A percentile compares a stretch with the other conserved stretches of the same genome.
Conservation (phyloP, 1,284 basidiomycete species). For the Tremellales sp. region DNA sequence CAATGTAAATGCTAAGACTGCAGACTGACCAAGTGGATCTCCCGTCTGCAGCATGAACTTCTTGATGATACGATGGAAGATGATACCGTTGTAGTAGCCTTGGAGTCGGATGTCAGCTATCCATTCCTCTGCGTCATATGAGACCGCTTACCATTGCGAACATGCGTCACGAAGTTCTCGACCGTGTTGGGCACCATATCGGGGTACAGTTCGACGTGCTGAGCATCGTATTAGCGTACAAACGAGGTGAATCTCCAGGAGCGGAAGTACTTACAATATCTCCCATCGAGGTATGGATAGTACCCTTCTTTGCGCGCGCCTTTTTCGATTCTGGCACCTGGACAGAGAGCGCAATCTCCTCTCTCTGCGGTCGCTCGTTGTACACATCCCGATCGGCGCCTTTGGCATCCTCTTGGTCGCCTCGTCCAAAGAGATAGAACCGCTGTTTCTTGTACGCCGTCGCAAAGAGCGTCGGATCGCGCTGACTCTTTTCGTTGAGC, state of each 20-base stretch:
- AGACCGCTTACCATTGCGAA: conserved; percentile 55
- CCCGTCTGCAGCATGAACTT: conserved; percentile 97
- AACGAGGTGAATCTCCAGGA: conserved; percentile 11
- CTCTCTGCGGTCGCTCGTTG: conserved; percentile 95
- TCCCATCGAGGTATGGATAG: conserved; percentile 91
- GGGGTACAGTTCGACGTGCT: conserved; percentile 80
- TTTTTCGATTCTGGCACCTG: conserved; percentile 56
- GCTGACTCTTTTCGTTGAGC: conserved; percentile 70
- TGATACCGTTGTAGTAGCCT: conserved; percentile 87
- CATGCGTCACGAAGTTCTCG: conserved; percentile 94
- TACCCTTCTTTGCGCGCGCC: conserved; percentile 62
- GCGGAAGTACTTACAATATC: conserved; percentile 64
- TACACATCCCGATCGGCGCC: conserved; percentile 92
- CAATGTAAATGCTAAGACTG: conserved; percentile 2
- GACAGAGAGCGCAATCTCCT: conserved; percentile 87
- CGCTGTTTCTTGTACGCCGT: conserved; percentile 88
- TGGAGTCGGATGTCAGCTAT: neutral
- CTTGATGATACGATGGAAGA: conserved; percentile 97
- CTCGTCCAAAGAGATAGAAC: conserved; percentile 89
- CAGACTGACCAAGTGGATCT: conserved; percentile 62
- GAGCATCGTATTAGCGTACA: neutral
- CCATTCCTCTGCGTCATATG: neutral
- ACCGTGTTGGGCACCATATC: conserved; percentile 89
- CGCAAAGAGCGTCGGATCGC: conserved; percentile 90
- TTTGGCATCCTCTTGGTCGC: conserved; percentile 66